Base-by-base conservation (phyloP, 2,329 filamentous ascomycete species). In the Talaromyces sp. region DNA sequence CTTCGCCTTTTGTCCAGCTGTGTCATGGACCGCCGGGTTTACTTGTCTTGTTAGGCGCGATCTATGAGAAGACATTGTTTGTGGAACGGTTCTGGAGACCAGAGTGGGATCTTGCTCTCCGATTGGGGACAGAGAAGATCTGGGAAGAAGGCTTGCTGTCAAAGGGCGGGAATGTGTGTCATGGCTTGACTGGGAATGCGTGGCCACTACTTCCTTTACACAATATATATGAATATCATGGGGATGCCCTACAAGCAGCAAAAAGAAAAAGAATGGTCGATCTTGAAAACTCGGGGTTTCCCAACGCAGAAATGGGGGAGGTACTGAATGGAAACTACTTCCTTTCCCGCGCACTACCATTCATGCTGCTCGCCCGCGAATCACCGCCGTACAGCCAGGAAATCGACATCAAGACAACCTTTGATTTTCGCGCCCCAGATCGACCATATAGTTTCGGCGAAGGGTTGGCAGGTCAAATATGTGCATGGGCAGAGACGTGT, bases 91-190 rank as follows among this genome's bases (percentile, higher is more conserved):
- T 66, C 53, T 76, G 73, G 74, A 62, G 66, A 31, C 73, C 73
- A 1, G 66, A 69, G 39, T 77, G 74, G 74, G 70, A 75, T 22
- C 55, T 69, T 58, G 68, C 72, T 7, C 66, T 71, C 28, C 61
- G 63, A 9, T 58, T 73, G 8, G 71, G 65, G 3, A 70, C 66
- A 36, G 63, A 73, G 37, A 65, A 65, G n/a, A 64, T 75, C 4
- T 77, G 75, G 74, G 65, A 75, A 53, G 69, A 76, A 64, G 75
- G 75, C 0, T 59, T 77, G 2, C 63, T 77, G 2, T 73, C 69
- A 9, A 77, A 77, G 58, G 75, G 75, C 9, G 73, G 73, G 0
- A 68, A 73, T 22, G 40, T 77, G 5, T 77, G 75, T 51, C 75
- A 77, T 53, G 75, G 75, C 0, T 69, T 75, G 33, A 63, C 73